phyloP scores from a whole-genome alignment of 495 filamentous ascomycete species.

The Trichocladium uniseriatum region DNA sequence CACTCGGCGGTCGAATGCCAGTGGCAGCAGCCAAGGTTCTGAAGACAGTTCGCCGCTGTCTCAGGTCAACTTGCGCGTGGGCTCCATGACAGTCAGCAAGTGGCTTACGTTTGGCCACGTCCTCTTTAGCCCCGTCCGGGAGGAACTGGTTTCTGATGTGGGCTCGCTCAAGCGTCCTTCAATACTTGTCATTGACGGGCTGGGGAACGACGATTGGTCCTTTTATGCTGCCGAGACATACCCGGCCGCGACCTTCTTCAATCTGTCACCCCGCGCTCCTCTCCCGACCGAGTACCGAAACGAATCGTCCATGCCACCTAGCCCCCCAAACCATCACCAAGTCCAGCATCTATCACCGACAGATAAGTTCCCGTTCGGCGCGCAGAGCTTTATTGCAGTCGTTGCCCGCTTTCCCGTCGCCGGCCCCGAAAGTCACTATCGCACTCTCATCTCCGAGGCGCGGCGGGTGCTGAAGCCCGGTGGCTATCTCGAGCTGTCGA shows the following conservation, averaged over 20 bases:
- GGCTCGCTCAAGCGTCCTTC: constrained; percentile 45
- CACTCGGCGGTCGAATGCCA: constrained; percentile 37
- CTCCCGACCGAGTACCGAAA: constrained; percentile 27
- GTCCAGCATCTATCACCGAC: constrained; percentile 60
- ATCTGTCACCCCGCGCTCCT: constrained; percentile 51
- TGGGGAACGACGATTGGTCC: constrained; percentile 85
- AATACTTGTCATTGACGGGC: constrained; percentile 85
- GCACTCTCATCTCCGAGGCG: constrained; percentile 75
- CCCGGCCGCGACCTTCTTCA: constrained; percentile 76
- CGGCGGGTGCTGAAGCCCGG: constrained; percentile 85
- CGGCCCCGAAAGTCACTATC: constrained; percentile 62
- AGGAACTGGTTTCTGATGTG: constrained; percentile 50
- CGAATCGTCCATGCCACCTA: constrained; percentile 40
- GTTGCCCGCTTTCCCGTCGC: constrained; percentile 81
- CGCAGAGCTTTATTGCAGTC: constrained; percentile 75
- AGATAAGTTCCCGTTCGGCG: constrained; percentile 75
- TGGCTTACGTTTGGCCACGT: constrained; percentile 96
- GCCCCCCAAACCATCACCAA: constrained; percentile 78
- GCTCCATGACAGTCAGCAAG: constrained; percentile 53
- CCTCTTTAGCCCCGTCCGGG: constrained; percentile 85
- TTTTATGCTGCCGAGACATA: constrained; percentile 95
- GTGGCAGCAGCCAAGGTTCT: constrained; percentile 32
- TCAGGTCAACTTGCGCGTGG: constrained; percentile 75
- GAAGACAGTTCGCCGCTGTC: constrained; percentile 56
- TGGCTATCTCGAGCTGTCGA: constrained; percentile 77